phyloP scores from a whole-genome alignment of 2,329 filamentous ascomycete genomes.

The Lachnellula occidentalis region DNA sequence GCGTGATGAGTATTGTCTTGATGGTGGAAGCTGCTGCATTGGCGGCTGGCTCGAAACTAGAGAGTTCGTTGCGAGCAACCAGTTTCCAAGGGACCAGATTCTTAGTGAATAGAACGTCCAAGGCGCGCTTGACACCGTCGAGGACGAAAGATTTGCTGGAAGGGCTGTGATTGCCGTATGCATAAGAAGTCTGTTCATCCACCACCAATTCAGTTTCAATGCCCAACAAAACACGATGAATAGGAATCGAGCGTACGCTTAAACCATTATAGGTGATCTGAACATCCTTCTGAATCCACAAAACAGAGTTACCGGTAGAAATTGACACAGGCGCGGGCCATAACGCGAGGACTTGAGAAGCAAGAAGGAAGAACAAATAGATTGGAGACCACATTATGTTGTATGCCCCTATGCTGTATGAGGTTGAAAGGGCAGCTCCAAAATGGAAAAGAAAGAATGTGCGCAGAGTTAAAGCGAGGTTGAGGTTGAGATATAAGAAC shows the following conservation, averaged over 20 bases:
- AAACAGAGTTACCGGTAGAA: constrained; percentile 44
- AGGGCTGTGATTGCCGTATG: constrained; percentile 5
- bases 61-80: constrained; percentile 50
- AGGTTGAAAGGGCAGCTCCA: not conserved
- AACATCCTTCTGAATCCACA: constrained; percentile 49
- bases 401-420: not conserved
- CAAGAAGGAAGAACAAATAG: constrained; percentile 16
- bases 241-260: constrained; percentile 45
- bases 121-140: constrained; percentile 52
- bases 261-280: constrained; percentile 54
- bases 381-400: constrained; percentile 18
- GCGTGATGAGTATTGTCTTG: constrained; percentile 54
- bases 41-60: constrained; percentile 57
- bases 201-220: constrained; percentile 25
- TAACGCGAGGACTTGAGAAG: constrained; percentile 36
- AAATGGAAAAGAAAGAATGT: no score
- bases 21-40: constrained; percentile 44
- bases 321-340: constrained; percentile 52
- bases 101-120: constrained; percentile 59
- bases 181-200: constrained; percentile 16
- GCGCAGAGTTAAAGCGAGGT: no score
- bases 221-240: constrained; percentile 20
- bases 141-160: constrained; percentile 49
- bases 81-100: constrained; percentile 77
- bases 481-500: not conserved